Evolutionary conservation across 805 yeast genomes (phyloP).

Genomic region (Tetrapisispora fleetii): DNA sequence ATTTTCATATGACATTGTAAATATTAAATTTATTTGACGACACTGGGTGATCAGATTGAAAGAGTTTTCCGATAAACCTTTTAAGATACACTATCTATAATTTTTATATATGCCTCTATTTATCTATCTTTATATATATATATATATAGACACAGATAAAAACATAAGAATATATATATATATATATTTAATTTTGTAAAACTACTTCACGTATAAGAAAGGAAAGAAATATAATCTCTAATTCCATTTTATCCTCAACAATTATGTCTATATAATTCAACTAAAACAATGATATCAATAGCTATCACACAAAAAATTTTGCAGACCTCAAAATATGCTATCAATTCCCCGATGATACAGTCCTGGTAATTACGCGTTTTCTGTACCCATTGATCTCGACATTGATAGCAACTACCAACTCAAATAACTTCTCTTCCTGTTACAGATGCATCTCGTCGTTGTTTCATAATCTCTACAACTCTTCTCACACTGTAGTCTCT

Average conservation of each 20-base stretch:
- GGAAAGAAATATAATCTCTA: too few species aligned
- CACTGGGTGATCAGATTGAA: not conserved
- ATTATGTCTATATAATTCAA: too few species aligned
- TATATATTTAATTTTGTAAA: too few species aligned
- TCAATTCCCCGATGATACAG: too few species aligned
- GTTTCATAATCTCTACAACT: not conserved
- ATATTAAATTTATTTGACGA: not conserved
- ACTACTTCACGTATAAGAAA: too few species aligned
- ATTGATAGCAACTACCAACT: not conserved
- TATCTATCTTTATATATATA: too few species aligned
- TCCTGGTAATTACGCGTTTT: not conserved
- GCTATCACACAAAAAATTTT: not conserved
- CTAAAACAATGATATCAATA: too few species aligned
- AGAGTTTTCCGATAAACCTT: not conserved
- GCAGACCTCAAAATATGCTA: not conserved
- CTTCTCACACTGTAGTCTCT: not conserved
- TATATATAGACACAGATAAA: too few species aligned
- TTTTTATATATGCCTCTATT: too few species aligned
- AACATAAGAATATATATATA: too few species aligned
- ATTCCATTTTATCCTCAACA: too few species aligned
- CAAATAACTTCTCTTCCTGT: not conserved
- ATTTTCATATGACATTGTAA: constrained; percentile 6
- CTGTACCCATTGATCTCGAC: not conserved
- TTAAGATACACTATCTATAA: not conserved
- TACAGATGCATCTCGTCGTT: not conserved